A percentile compares a stretch with the other conserved stretches of the same genome.
Conservation (phyloP, 1,284 basidiomycete genomes). For the Takashimella koratensis region DNA sequence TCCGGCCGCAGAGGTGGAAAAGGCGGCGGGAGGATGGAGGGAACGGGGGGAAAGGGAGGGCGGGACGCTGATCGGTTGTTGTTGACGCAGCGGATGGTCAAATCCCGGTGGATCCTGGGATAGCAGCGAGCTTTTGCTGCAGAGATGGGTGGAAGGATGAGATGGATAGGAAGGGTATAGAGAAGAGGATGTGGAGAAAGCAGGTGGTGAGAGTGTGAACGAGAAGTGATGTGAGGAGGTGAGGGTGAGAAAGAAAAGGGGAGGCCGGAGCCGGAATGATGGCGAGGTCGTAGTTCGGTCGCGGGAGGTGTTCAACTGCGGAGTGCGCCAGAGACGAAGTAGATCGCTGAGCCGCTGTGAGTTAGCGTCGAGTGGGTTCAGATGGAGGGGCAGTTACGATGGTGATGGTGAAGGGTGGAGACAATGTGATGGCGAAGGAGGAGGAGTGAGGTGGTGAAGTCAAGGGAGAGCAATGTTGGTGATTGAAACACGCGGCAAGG, state of each 20-base stretch:
- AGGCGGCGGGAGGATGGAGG: too few species aligned
- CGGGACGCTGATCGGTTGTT: too few species aligned
- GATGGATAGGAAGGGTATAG: not conserved
- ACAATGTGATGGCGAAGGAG: not conserved
- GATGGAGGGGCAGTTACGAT: not conserved
- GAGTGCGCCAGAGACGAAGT: too few species aligned
- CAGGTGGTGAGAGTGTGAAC: not conserved
- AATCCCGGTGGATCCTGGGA: too few species aligned
- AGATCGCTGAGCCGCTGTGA: too few species aligned
- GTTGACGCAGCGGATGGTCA: too few species aligned
- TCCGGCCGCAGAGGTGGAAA: too few species aligned
- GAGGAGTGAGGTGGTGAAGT: slow-evolving; percentile 1
- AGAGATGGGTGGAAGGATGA: too few species aligned
- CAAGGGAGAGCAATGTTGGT: not conserved
- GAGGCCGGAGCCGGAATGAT: slow-evolving; percentile 1
- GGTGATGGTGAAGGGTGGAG: slow-evolving; percentile 1
- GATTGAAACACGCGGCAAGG: not conserved
- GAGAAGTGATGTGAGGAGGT: not conserved
- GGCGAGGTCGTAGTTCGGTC: too few species aligned
- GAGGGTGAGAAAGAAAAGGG: not conserved
- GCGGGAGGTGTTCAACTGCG: too few species aligned
- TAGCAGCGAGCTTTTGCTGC: too few species aligned
- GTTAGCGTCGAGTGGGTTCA: not conserved
- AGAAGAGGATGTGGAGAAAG: not conserved
- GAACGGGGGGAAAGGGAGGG: too few species aligned